Evolutionary conservation across 1,284 basidiomycete species (phyloP).

Genomic region (Cutaneotrichosporon sp.): DNA sequence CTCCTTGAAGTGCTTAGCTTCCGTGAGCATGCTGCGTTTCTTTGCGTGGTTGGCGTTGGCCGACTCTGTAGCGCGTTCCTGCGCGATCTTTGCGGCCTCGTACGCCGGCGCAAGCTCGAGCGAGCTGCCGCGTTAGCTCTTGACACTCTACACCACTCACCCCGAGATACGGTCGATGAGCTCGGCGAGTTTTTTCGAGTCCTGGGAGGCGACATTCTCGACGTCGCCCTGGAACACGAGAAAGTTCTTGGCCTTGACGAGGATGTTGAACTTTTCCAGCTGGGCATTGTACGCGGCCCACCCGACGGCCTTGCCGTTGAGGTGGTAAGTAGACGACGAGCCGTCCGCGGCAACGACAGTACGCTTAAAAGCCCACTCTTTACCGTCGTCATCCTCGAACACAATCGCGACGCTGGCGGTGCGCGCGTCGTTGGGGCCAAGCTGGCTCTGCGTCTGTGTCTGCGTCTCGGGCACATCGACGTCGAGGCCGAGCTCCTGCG

Average conservation of each 20-base stretch:
- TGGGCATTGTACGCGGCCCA: conserved; percentile 81
- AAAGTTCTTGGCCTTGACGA: conserved; percentile 99
- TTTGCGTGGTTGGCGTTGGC: conserved; percentile 92
- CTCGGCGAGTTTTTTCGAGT: conserved; percentile 77
- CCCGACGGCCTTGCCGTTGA: conserved; percentile 71
- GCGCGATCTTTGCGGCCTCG: conserved; percentile 77
- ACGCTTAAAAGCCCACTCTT: conserved; percentile 70
- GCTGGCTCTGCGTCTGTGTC: conserved; percentile 46
- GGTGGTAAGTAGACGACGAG: conserved; percentile 80
- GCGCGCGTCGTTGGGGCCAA: conserved; percentile 59
- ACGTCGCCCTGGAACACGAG: conserved; percentile 99
- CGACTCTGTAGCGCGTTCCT: conserved; percentile 85
- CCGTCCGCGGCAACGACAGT: conserved; percentile 69
- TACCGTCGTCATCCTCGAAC: conserved; percentile 67
- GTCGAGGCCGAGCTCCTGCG: conserved; percentile 51
- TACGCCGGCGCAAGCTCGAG: conserved; percentile 84
- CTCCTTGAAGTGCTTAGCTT: conserved; percentile 96
- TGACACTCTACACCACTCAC: conserved; percentile 31
- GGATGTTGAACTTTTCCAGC: conserved; percentile 83
- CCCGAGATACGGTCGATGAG: conserved; percentile 96
- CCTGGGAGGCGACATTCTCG: conserved; percentile 94
- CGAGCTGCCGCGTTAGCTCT: conserved; percentile 48
- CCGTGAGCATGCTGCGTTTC: conserved; percentile 83
- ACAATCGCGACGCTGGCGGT: conserved; percentile 94
- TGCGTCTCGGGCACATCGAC: conserved; percentile 34